Conservation (phyloP, 306 rosid species). For the Vigna hirtella region DNA sequence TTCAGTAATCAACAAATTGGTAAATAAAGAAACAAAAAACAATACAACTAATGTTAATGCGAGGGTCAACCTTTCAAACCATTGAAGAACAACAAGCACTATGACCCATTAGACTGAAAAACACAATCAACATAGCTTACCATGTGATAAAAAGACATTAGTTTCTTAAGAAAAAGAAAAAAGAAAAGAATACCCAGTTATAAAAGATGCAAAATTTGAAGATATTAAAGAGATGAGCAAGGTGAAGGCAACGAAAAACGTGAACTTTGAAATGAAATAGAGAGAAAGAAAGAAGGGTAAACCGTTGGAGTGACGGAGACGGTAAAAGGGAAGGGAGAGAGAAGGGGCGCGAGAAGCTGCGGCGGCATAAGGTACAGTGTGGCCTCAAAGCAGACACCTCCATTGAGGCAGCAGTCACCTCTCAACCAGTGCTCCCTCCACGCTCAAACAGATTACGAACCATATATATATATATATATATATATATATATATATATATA, state of each 20-base stretch:
- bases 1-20: background rate
- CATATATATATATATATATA: background rate
- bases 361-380: constrained; percentile 63
- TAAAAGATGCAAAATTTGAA: constrained; percentile 23
- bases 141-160: background rate
- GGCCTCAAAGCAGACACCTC: constrained; percentile 69
- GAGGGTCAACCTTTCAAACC: constrained; percentile 28
- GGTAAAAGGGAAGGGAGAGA: constrained; percentile 48
- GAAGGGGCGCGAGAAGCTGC: constrained; percentile 52
- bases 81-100: constrained; percentile 9
- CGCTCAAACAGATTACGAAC: constrained; percentile 33
- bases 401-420: constrained; percentile 55
- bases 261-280: background rate
- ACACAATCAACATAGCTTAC: background rate
- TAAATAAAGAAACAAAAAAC: background rate
- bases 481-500: too few relatives aligned
- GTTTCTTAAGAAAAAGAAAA: background rate
- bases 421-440: constrained; percentile 51
- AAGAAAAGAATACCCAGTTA: constrained; percentile 12
- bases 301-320: constrained; percentile 60
- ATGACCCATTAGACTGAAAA: background rate
- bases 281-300: constrained; percentile 3
- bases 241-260: background rate
- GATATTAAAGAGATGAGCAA: constrained; percentile 34
- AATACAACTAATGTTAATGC: background rate